phyloP scores from a whole-genome alignment of 2,329 filamentous ascomycete species.

The Biscogniauxia mediterranea region DNA sequence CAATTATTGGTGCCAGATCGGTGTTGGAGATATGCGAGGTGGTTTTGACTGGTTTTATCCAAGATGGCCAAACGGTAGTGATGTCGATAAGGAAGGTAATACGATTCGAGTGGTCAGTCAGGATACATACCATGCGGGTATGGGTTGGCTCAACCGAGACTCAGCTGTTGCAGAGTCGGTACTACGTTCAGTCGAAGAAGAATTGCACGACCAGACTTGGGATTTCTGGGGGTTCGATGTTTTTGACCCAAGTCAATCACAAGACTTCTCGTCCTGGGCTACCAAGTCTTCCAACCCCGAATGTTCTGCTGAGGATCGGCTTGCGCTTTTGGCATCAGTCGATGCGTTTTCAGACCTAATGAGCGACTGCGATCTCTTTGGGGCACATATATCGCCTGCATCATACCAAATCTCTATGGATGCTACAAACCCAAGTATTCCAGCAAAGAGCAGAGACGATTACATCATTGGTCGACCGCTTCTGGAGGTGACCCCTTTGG shows the following conservation, averaged over 20 bases:
- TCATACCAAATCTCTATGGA: conserved; percentile 52
- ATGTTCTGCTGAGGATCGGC: conserved; percentile 19
- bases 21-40: conserved; percentile 81
- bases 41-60: conserved; percentile 89
- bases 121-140: conserved; percentile 71
- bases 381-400: conserved; percentile 45
- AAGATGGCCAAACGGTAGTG: conserved; percentile 69
- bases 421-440: conserved; percentile 57
- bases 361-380: conserved; percentile 65
- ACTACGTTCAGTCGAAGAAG: conserved; percentile 53
- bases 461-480: conserved; percentile 47
- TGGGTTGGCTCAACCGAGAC: conserved; percentile 75
- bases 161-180: conserved; percentile 38
- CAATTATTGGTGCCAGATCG: conserved; percentile 97
- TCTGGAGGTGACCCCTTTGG: conserved; percentile 44
- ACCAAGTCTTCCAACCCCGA: conserved; percentile 10
- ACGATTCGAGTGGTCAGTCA: conserved; percentile 77
- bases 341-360: conserved; percentile 56
- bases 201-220: conserved; percentile 64
- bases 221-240: conserved; percentile 66
- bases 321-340: conserved; percentile 47
- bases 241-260: conserved; percentile 52
- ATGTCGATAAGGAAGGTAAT: conserved; percentile 65
- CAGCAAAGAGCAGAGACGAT: conserved; percentile 47
- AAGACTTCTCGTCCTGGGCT: conserved; percentile 38